Evolutionary conservation across 2,329 filamentous ascomycete genomes (phyloP).

Genomic region (Pseudocercospora vitis): DNA sequence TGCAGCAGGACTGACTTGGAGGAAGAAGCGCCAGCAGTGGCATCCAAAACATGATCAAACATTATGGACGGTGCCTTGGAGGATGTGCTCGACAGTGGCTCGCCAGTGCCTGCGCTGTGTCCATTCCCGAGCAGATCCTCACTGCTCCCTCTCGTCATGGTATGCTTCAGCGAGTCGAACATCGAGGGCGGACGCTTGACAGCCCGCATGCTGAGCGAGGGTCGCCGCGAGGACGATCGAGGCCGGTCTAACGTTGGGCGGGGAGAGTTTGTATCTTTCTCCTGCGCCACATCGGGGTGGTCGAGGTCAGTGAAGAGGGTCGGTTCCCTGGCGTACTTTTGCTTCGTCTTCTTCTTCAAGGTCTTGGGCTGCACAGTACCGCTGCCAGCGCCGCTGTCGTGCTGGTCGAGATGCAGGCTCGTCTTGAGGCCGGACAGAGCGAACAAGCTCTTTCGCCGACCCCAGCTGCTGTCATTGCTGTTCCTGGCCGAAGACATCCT

Average conservation of each 20-base stretch:
- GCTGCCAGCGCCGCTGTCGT: constrained; percentile 18
- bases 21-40: constrained; percentile 18
- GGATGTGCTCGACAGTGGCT: constrained; percentile 50
- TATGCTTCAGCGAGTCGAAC: constrained; percentile 58
- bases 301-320: constrained; percentile 25
- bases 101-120: constrained; percentile 37
- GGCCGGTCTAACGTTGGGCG: constrained; percentile 26
- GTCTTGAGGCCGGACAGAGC: constrained; percentile 34
- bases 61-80: constrained; percentile 52
- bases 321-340: constrained; percentile 27
- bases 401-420: constrained; percentile 22
- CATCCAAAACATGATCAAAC: constrained; percentile 39
- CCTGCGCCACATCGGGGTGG: constrained; percentile 28
- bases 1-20: constrained; percentile 59
- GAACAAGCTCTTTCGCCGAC: constrained; percentile 37
- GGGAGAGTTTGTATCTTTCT: constrained; percentile 24
- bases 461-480: constrained; percentile 35
- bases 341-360: constrained; percentile 34
- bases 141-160: constrained; percentile 50
- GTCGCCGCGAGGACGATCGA: constrained; percentile 26
- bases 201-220: constrained; percentile 32
- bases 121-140: constrained; percentile 42
- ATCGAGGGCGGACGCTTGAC: constrained; percentile 50
- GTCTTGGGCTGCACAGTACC: constrained; percentile 17
- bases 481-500: constrained; percentile 26